Evolutionary conservation across 2,329 filamentous ascomycete genomes (phyloP), one percentile per base, ranked within the genome.

Genomic region (Penicillium sp.): DNA sequence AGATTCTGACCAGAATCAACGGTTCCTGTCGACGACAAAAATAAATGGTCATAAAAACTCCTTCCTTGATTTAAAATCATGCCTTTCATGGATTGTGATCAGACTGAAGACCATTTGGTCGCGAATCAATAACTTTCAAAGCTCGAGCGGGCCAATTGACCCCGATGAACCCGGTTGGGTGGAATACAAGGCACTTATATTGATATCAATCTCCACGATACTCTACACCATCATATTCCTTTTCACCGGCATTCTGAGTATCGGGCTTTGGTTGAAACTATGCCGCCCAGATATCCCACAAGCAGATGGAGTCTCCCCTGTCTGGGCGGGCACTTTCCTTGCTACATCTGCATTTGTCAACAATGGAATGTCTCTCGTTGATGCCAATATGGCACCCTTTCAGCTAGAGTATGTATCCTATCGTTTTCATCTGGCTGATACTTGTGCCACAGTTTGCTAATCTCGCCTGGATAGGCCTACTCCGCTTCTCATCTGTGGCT

Each of bases 261-360:
- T 84, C 45, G 83, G 80, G 3, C 75, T 78, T 3, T 85, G 81
- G 73, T 67, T 84, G 24, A 75, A 78, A 24, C 67, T 69, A 33
- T 79, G 82, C 38, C 73, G 75, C 47, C 72, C 81, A 15, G 72
- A 74, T n/a, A 72, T 78, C 22, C 73, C 83, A 3, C 71, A 70
- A 17, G 60, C 62, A 2, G 83, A 85, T 62, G 82, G 81, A 0
- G 69, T 85, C 17, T 79, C 82, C 33, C 82, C 83, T n/a, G 84
- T 82, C 64, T 79, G 79, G 80, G 73, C 75, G 44, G 75, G 79
- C 22, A 76, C 68, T 4, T 86, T 86, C 69, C 83, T 84, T 61
- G 83, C 82, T 1, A 78, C 84, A 3, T 84, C 82, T 35, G 82
- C 83, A 0, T 85, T 85, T 68, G 83, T 82, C 59, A 85, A 85